Percentiles rank a stretch among this genome's conserved stretches.
Evolutionary conservation across 2,329 filamentous ascomycete genomes (phyloP).

Genomic region (Aspergillus tubingensis): DNA sequence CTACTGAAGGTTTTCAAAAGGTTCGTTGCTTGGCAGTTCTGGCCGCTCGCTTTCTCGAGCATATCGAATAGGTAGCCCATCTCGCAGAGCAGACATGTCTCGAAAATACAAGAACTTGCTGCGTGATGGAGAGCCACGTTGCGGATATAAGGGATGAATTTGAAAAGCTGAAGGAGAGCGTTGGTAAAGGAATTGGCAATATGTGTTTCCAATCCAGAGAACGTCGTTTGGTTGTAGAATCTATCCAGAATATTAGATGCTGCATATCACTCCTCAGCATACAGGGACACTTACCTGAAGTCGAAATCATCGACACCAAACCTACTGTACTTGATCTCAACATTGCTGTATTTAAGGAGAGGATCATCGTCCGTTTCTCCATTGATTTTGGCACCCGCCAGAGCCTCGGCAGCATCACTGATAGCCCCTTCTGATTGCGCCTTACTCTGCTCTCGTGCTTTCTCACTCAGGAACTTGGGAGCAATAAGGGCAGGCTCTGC

Average conservation of each 20-base stretch:
- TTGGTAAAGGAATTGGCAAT: slow-evolving; percentile 98
- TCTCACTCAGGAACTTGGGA: slow-evolving; percentile 94
- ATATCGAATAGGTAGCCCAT: slow-evolving; percentile 96
- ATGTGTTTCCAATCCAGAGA: slow-evolving; percentile 91
- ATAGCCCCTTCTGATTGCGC: slow-evolving; percentile 40
- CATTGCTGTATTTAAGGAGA: slow-evolving; percentile 84
- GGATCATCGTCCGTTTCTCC: slow-evolving; percentile 76
- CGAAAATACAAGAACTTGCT: slow-evolving; percentile 77
- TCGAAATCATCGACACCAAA: slow-evolving; percentile 99
- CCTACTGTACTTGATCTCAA: slow-evolving; percentile 98
- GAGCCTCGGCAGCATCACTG: slow-evolving; percentile 62
- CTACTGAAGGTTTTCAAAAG: slow-evolving; percentile 85
- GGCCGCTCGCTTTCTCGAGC: slow-evolving; percentile 91
- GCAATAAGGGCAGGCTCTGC: slow-evolving; percentile 65
- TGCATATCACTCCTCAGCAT: not conserved
- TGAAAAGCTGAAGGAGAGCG: slow-evolving; percentile 83
- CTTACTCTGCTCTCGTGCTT: slow-evolving; percentile 66
- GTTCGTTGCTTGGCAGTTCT: slow-evolving; percentile 95
- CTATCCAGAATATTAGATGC: slow-evolving; percentile 45
- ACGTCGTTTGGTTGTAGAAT: slow-evolving; percentile 91
- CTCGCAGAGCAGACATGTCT: slow-evolving; percentile 87
- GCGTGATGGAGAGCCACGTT: slow-evolving; percentile 89
- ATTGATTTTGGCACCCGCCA: slow-evolving; percentile 70
- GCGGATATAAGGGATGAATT: slow-evolving; percentile 83
- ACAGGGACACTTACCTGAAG: slow-evolving; percentile 75